Conservation (phyloP, 805 yeast species). For the Schizosaccharomyces octosporus region DNA sequence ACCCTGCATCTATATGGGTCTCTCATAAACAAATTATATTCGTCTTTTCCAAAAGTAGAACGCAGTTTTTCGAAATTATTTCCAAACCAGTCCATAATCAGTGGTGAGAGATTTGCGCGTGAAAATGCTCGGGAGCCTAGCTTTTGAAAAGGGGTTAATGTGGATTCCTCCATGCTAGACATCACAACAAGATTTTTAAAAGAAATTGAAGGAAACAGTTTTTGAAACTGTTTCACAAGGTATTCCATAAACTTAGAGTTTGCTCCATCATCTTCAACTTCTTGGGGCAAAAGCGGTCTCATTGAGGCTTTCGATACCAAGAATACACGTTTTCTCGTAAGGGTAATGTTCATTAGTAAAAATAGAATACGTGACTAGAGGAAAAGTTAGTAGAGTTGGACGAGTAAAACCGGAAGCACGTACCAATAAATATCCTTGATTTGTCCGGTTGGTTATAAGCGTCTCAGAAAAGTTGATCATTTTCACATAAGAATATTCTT, state of each 20-base stretch:
- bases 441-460: constrained; percentile 21
- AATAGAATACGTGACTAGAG: not conserved
- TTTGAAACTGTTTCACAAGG: not conserved
- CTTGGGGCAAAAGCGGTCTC: constrained; percentile 17
- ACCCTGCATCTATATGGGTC: constrained; percentile 88
- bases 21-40: constrained; percentile 32
- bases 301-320: not conserved
- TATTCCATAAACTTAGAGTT: not conserved
- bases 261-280: constrained; percentile 1
- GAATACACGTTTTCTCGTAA: not conserved
- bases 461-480: constrained; percentile 77
- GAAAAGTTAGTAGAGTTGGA: not conserved
- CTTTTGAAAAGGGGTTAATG: not conserved
- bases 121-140: not conserved
- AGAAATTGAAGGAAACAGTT: not conserved
- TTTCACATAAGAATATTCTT: constrained; percentile 48
- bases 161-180: not conserved
- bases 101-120: not conserved
- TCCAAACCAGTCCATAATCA: not conserved
- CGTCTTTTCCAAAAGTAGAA: constrained; percentile 70
- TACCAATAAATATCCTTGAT: not conserved
- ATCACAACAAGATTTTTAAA: not conserved
- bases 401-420: not conserved
- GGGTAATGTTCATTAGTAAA: not conserved
- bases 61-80: constrained; percentile 23